These are phyloP conservation scores for Pleurotus cornucopiae DNA, from an alignment of 768 basidiomycete genomes.

Conservation along the genomic window DNA sequence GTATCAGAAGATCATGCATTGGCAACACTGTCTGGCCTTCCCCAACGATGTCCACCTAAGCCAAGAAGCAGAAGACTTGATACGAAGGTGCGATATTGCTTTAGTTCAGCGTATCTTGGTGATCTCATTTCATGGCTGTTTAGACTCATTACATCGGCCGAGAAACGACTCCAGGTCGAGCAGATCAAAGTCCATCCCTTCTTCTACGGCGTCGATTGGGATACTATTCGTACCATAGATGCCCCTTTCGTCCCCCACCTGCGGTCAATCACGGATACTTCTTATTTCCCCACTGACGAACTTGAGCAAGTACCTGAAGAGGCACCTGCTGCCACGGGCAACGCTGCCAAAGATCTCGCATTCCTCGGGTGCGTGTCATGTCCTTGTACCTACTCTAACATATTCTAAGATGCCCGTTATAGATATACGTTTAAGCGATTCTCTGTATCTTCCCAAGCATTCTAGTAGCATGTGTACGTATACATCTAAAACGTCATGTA, in stretches of 20 bases:
- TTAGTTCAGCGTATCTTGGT: background rate
- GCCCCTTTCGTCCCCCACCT: slow-evolving; percentile 96
- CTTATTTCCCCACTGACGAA: slow-evolving; percentile 97
- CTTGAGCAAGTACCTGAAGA: slow-evolving; percentile 71
- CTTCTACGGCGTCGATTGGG: slow-evolving; percentile 97
- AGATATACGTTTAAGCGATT: slow-evolving; percentile 84
- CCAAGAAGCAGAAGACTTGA: slow-evolving; percentile 85
- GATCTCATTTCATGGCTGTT: background rate
- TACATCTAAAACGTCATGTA: background rate
- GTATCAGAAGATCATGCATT: slow-evolving; percentile 97
- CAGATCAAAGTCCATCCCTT: slow-evolving; percentile 91
- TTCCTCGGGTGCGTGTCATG: slow-evolving; percentile 51
- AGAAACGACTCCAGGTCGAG: slow-evolving; percentile 73
- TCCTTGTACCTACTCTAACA: slow-evolving; percentile 2
- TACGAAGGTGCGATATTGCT: slow-evolving; percentile 56
- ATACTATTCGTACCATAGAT: slow-evolving; percentile 79
- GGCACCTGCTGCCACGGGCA: slow-evolving; percentile 29
- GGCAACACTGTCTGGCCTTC: slow-evolving; percentile 81
- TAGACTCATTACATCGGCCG: slow-evolving; percentile 82
- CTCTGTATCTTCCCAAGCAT: slow-evolving; percentile 55
- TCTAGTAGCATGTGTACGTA: slow-evolving; percentile 22
- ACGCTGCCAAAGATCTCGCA: slow-evolving; percentile 55
- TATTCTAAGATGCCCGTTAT: background rate
- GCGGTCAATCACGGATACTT: slow-evolving; percentile 90
- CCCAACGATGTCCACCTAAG: slow-evolving; percentile 95